phyloP scores from a whole-genome alignment of 371 early-diverging fungal genomes.

The Apophysomyces trapeziformis region DNA sequence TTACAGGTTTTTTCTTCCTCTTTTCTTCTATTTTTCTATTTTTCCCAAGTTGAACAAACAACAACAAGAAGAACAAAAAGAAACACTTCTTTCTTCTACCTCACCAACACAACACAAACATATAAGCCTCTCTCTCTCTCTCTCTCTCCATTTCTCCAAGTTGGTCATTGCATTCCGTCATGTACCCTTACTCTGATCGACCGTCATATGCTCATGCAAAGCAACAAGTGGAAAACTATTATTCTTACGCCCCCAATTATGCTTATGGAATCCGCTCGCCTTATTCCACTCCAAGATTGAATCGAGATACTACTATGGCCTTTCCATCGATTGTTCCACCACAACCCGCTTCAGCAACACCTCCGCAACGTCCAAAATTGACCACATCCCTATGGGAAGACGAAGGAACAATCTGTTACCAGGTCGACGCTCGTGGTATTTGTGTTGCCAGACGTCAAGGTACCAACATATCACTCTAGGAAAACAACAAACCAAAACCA shows the following conservation, averaged over 20 bases:
- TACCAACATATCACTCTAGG: conserved; percentile 30
- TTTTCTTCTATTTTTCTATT: background rate
- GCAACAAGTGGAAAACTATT: conserved; percentile 9
- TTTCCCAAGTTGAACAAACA: background rate
- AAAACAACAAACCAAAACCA: no score
- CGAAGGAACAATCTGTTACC: conserved; percentile 78
- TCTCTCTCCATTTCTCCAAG: background rate
- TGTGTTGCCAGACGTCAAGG: conserved; percentile 81
- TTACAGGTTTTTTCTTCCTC: background rate
- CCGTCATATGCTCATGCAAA: conserved; percentile 6
- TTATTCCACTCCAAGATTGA: background rate
- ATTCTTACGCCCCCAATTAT: background rate
- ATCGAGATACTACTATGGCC: conserved; percentile 6
- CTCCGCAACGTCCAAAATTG: conserved; percentile 50
- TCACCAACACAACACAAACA: no score
- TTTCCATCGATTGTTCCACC: background rate
- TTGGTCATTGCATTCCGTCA: background rate
- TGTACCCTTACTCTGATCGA: conserved; percentile 10
- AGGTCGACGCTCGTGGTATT: conserved; percentile 77
- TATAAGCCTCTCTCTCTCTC: background rate
- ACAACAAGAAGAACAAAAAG: no score
- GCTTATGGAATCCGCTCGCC: conserved; percentile 2
- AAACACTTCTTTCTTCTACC: no score
- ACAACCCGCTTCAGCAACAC: background rate
- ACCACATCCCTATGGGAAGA: conserved; percentile 86